phyloP scores from a whole-genome alignment of 257 asterid species.

The Solanum medicagineum region DNA sequence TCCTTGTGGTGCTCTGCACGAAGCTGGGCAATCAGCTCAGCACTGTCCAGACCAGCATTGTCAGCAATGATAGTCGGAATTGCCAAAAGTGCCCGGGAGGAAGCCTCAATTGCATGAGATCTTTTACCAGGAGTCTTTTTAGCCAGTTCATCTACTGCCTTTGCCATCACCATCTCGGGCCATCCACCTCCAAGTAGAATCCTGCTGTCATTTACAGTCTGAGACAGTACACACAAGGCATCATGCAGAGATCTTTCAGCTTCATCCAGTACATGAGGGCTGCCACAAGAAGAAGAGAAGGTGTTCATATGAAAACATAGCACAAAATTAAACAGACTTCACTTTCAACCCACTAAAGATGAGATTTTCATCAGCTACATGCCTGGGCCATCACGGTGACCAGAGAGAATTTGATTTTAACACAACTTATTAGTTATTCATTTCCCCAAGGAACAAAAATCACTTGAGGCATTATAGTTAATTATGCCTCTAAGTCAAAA shows the following conservation, averaged over 20 bases:
- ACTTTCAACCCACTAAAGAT: background rate
- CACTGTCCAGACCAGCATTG: constrained; percentile 87
- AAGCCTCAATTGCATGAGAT: constrained; percentile 90
- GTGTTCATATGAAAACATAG: background rate
- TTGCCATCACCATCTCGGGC: constrained; percentile 96
- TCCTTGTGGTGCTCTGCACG: constrained; percentile 92
- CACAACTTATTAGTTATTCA: background rate
- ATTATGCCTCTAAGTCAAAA: background rate
- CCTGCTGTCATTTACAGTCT: constrained; percentile 83
- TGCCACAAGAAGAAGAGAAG: constrained; percentile 8
- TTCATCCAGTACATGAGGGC: constrained; percentile 89
- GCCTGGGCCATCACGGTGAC: background rate
- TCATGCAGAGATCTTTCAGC: constrained; percentile 89
- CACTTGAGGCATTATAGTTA: background rate
- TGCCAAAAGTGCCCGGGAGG: constrained; percentile 70
- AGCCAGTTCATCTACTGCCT: constrained; percentile 86
- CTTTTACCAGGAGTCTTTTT: constrained; percentile 79
- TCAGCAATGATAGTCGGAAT: constrained; percentile 88
- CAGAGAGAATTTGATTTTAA: background rate
- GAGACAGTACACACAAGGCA: constrained; percentile 87
- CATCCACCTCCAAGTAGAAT: constrained; percentile 85
- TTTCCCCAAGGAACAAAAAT: background rate
- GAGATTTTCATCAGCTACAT: background rate
- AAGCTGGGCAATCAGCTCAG: constrained; percentile 77
- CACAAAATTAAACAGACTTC: background rate